phyloP scores from a whole-genome alignment of 106 monocot species.

The Posidonia australis region DNA sequence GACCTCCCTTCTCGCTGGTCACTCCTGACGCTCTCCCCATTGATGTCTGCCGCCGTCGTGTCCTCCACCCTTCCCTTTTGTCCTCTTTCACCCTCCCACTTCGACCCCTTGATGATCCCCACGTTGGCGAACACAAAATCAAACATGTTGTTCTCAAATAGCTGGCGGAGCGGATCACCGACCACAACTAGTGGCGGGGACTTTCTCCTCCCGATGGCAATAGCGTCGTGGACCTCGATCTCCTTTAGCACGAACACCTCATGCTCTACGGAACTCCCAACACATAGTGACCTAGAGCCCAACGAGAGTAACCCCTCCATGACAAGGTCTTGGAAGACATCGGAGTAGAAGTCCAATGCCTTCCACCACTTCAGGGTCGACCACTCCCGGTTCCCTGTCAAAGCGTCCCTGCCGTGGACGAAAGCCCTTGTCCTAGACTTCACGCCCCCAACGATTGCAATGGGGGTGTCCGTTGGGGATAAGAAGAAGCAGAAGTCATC shows the following conservation, averaged over 20 bases:
- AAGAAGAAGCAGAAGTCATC: conserved; percentile 65
- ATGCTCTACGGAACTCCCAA: conserved; percentile 26
- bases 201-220: conserved; percentile 40
- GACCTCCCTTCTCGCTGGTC: too few relatives aligned
- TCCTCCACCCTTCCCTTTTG: too few relatives aligned
- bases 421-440: conserved; percentile 4
- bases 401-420: conserved; percentile 6
- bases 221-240: conserved; percentile 42
- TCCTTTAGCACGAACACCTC: conserved; percentile 66
- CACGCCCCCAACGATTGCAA: background rate
- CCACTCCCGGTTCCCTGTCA: conserved; percentile 27
- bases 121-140: conserved; percentile 51
- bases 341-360: conserved; percentile 44
- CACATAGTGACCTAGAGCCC: conserved; percentile 34
- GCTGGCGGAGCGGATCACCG: conserved; percentile 24
- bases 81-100: too few relatives aligned
- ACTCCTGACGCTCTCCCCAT: too few relatives aligned
- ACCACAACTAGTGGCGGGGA: conserved; percentile 46
- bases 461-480: background rate
- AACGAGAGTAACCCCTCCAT: conserved; percentile 43
- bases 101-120: conserved; percentile 22
- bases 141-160: conserved; percentile 36
- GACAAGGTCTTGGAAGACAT: conserved; percentile 40
- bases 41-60: too few relatives aligned
- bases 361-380: conserved; percentile 53